Percentiles rank a stretch among this genome's conserved stretches.
These are phyloP conservation scores for Rhododendron ferrugineum DNA, from an alignment of 148 eudicot species.

Conservation along the genomic window DNA sequence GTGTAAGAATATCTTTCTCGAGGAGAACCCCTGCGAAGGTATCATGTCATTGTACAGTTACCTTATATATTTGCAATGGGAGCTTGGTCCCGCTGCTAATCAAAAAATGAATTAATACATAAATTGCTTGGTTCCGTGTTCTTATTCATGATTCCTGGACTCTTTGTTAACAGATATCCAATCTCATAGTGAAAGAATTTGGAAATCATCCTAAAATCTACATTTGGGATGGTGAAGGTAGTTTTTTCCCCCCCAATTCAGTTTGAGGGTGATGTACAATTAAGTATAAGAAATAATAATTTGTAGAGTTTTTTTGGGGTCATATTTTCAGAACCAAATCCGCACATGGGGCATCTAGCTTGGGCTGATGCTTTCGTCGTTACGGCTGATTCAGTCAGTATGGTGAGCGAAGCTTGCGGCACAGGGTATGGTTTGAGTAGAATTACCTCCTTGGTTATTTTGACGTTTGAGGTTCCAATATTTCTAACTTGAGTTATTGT, in stretches of 20 bases:
- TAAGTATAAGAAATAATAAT: not conserved
- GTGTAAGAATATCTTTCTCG: conserved; percentile 88
- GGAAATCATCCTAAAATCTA: conserved; percentile 72
- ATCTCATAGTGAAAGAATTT: conserved; percentile 61
- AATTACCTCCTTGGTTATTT: not conserved
- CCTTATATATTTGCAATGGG: not conserved
- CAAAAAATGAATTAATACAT: not conserved
- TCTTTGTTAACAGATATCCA: conserved; percentile 46
- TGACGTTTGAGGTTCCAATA: not conserved
- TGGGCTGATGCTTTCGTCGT: conserved; percentile 94
- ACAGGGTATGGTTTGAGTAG: conserved; percentile 66
- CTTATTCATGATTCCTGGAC: not conserved
- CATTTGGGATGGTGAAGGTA: conserved; percentile 98
- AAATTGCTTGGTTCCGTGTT: not conserved
- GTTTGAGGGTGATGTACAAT: not conserved
- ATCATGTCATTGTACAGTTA: not conserved
- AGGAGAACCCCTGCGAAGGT: conserved; percentile 96
- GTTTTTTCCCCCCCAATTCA: conserved; percentile 4
- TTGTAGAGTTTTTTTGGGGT: not conserved
- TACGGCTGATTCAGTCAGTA: conserved; percentile 95
- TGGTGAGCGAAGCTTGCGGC: conserved; percentile 98
- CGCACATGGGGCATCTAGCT: conserved; percentile 95
- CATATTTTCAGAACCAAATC: conserved; percentile 68
- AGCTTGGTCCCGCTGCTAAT: not conserved
- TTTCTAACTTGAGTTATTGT: not conserved